Base-by-base conservation (phyloP, 2,329 filamentous ascomycete species). In the Alternaria rosae region DNA sequence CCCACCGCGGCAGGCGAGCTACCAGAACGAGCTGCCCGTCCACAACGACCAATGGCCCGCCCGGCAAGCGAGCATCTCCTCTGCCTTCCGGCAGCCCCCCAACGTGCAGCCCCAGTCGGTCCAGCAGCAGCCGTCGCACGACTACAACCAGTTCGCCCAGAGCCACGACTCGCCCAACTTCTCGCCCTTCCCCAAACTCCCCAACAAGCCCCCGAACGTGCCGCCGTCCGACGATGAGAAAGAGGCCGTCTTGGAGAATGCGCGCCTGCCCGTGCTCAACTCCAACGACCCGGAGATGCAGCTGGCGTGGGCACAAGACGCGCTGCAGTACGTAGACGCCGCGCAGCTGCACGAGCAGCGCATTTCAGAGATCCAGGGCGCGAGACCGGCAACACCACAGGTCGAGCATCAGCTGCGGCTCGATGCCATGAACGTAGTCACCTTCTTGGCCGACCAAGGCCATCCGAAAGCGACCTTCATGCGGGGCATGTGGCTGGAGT, bases 221-320 rank as follows among this genome's bases (percentile, higher is more conserved):
- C 95, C 95, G 12, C 93, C 93, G 1, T 94, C 92, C 59, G 93
- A 98, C 79, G 94, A 97, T 70, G 93, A 97, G 76, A 94, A 96
- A 80, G 95, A 97, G 79, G 89, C 91, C 28, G 93, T 93, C 51
- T 82, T 99, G 55, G 95, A 96, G 82, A 91, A 90, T 76, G 93
- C 93, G 32, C 89, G 94, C 58, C 83, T 91, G 64, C 87, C 91
- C 61, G 94, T 98, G 35, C 85, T 99, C 66, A 92, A 93, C 76
- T 97, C 93, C 48, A 96, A 96, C 74, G 94, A 99, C 78, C 93
- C 96, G 51, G 91, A 96, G 70, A 96, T 97, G 89, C 95, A 99
- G 82, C 86, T 99, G 73, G 92, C 92, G 63, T 99, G 95, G 95
- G 94, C 95, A 42, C 92, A 96, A 76, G 95, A 98, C 80, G 91